Evolutionary conservation across 768 basidiomycete species (phyloP), one percentile per base, ranked within the genome.

Genomic region (Harrya chromipes): DNA sequence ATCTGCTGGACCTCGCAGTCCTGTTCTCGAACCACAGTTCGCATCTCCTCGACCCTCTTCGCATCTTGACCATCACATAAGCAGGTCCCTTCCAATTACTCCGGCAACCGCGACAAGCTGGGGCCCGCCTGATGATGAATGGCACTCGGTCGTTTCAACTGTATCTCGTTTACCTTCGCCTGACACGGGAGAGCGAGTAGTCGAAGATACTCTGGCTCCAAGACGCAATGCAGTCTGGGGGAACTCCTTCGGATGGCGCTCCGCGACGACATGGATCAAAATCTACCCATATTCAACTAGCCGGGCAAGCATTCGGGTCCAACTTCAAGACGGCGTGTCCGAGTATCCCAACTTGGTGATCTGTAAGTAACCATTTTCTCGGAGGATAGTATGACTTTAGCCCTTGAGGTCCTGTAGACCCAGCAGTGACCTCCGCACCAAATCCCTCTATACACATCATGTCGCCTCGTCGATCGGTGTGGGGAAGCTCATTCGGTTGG

Each of bases 61-160:
- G 8, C 81, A 84, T 62, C 58, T 84, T 17, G 80, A 76, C 36
- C 60, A 75, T 47, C 80, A 79, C 13, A 56, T 70, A 35, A 65
- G 71, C 47, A 80, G 76, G n/a, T 80, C 82, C n/a, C 77, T 83
- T 14, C 74, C 73, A 37, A 67, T 77, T 47, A 81, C 77, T 1
- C 75, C 54, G 27, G 27, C 26, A 13, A 55, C 59, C 11, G 44
- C 16, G 33, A 83, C 83, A 4, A 83, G 78, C 14, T 78, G 74
- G 62, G 81, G 79, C 6, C 80, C 79, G 17, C 62, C 67, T 2
- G 77, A 82, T 56, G 72, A 76, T 6, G 60, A 52, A 12, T 55
- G 67, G 38, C 62, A 64, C 47, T 73, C 71, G 16, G 69, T 60
- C 6, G 51, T 61, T 21, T 67, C 74, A 9, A 66, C 58, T 38